Conservation (phyloP, 2,329 filamentous ascomycete genomes). For the Cladophialophora exuberans region DNA sequence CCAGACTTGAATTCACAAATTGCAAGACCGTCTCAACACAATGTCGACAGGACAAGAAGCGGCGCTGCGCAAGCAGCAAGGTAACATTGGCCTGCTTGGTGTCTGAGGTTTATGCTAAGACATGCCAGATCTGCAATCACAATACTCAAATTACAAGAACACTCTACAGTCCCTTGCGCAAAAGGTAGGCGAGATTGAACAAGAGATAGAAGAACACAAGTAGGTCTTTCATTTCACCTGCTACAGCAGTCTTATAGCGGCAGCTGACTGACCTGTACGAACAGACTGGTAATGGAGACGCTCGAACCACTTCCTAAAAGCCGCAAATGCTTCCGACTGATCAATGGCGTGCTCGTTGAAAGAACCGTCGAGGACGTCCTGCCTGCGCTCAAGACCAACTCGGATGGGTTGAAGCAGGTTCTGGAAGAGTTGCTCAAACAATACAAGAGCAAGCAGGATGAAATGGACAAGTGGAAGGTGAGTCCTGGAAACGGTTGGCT, state of each 20-base stretch:
- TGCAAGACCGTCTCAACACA: slow-evolving; percentile 8
- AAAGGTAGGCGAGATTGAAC: slow-evolving; percentile 97
- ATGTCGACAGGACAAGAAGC: slow-evolving; percentile 32
- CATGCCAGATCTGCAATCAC: slow-evolving; percentile 50
- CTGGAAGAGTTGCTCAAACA: slow-evolving; percentile 93
- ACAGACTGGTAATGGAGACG: slow-evolving; percentile 90
- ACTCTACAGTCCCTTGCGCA: slow-evolving; percentile 87
- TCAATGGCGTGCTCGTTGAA: slow-evolving; percentile 95
- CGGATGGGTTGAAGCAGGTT: slow-evolving; percentile 90
- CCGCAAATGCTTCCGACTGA: slow-evolving; percentile 97
- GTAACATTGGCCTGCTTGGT: slow-evolving; percentile 36
- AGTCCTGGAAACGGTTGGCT: slow-evolving; percentile 35
- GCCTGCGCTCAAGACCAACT: slow-evolving; percentile 88
- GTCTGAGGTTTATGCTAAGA: slow-evolving; percentile 3
- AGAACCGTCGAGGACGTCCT: slow-evolving; percentile 90
- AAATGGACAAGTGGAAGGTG: slow-evolving; percentile 99
- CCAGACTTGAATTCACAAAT: no score
- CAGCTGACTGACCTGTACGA: slow-evolving; percentile 20
- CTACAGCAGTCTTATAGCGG: background rate
- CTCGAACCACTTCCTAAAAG: slow-evolving; percentile 78
- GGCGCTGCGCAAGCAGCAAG: slow-evolving; percentile 49
- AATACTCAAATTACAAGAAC: slow-evolving; percentile 63
- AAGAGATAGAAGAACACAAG: slow-evolving; percentile 98
- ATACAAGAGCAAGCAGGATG: slow-evolving; percentile 91
- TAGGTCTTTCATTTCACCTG: slow-evolving; percentile 51